A percentile compares a stretch with the other conserved stretches of the same genome.
Evolutionary conservation across 2,329 filamentous ascomycete genomes (phyloP).

Genomic region (Pseudocercospora eumusae): DNA sequence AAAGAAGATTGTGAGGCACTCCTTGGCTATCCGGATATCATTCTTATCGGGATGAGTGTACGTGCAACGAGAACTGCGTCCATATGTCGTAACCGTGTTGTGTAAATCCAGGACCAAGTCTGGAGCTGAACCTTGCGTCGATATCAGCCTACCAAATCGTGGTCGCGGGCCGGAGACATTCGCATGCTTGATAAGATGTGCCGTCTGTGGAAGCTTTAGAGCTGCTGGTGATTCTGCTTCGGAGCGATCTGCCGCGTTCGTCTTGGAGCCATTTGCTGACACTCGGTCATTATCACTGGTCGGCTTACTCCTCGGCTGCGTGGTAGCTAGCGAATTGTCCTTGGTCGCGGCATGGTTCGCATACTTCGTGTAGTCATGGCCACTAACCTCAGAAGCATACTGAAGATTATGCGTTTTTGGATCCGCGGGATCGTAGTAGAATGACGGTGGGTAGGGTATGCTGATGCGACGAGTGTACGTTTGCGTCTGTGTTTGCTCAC

Average conservation of each 20-base stretch:
- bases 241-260: not conserved
- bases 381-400: conserved; percentile 50
- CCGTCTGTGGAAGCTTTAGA: not conserved
- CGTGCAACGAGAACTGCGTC: conserved; percentile 69
- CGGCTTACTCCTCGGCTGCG: conserved; percentile 4
- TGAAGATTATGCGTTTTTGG: conserved; percentile 49
- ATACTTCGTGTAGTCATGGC: conserved; percentile 44
- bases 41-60: conserved; percentile 61
- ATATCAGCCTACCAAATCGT: conserved; percentile 66
- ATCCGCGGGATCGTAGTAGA: conserved; percentile 48
- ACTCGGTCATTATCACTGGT: not conserved
- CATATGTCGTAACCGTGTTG: conserved; percentile 72
- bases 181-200: not conserved
- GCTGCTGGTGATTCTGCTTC: conserved; percentile 5
- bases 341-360: conserved; percentile 9
- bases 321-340: conserved; percentile 11
- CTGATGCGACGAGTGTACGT: conserved; percentile 48
- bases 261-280: not conserved
- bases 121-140: conserved; percentile 65
- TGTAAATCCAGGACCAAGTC: conserved; percentile 66
- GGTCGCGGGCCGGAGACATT: not conserved
- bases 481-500: not conserved
- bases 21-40: conserved; percentile 77
- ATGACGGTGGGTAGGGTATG: conserved; percentile 48
- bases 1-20: conserved; percentile 75